These are phyloP conservation scores for Sporormia fimetaria DNA, from an alignment of 495 filamentous ascomycete genomes.

Conservation along the genomic window DNA sequence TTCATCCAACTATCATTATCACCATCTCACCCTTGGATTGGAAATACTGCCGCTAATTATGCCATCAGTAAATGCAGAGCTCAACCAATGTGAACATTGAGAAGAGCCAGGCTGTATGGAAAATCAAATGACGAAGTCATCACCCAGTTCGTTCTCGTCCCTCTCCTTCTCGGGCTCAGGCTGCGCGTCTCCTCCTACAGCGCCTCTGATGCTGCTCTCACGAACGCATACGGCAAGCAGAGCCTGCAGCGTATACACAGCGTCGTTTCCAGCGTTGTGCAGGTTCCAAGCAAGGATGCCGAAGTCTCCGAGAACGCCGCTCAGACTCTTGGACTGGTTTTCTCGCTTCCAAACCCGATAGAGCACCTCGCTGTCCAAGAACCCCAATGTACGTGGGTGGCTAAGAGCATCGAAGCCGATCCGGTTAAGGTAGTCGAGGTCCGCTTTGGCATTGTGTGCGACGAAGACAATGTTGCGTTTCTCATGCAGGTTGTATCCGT, in stretches of 20 bases:
- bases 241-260: constrained; percentile 67
- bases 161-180: constrained; percentile 10
- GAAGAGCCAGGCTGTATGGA: no score
- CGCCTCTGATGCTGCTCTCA: constrained; percentile 19
- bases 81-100: no score
- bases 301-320: constrained; percentile 49
- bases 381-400: constrained; percentile 45
- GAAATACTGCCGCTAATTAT: no score
- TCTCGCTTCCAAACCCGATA: constrained; percentile 47
- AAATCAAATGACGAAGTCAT: no score
- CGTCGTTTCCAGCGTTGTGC: constrained; percentile 96
- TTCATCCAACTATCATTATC: no score
- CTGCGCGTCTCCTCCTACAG: not conserved
- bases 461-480: constrained; percentile 61
- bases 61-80: no score
- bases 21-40: no score
- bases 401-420: constrained; percentile 49
- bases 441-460: constrained; percentile 57
- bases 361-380: constrained; percentile 58
- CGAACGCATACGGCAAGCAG: constrained; percentile 49
- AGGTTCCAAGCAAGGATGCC: constrained; percentile 51
- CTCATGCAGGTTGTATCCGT: not conserved
- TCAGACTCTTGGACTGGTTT: constrained; percentile 43
- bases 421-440: constrained; percentile 52
- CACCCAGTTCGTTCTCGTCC: no score